Base-by-base conservation (phyloP, 257 asterid genomes). In the Nicotiana sylvestris region DNA sequence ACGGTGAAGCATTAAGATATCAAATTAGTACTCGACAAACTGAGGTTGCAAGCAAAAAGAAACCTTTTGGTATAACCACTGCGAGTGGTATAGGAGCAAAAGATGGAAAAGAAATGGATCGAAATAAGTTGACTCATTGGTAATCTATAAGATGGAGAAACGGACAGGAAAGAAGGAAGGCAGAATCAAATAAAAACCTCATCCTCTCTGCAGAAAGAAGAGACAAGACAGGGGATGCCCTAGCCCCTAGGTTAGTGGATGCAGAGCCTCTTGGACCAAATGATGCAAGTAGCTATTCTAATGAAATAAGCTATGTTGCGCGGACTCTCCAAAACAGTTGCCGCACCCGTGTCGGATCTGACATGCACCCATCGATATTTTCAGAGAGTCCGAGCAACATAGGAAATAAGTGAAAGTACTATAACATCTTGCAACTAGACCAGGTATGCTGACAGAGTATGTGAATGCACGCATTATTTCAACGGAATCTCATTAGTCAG, bases 171-270 rank as follows among this genome's bases (percentile, higher is more conserved):
- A 57, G 39, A 49, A 66, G 74, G 25, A 46, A 49, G 37, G 21
- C 43, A n/a, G 21, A 33, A 18, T 70, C 78, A 70, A n/a, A 70
- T 43, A 5, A 43, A 69, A 11, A n/a, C 78, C n/a, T 70, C 78
- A 39, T 5, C 58, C 61, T 72, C 60, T 72, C 79, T 12, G 79
- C 61, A 46, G 57, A 70, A 70, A n/a, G 78, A 70, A 70, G 33
- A 70, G 33, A 70, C 35, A 46, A 70, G 33, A 70, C 35, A 25
- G 13, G 79, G 61, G 37, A 72, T n/a, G 25, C 7, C 58, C 4
- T 72, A 46, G 61, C 61, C 61, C 37, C 61, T 72, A 30, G 60
- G 61, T 46, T 72, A 46, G 61, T 46, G 18, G 61, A 46, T 21
- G 37, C 13, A 46, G 21, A 72, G 58, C 35, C 60, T 46, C 78